A percentile compares a stretch with the other conserved stretches of the same genome.
phyloP scores from a whole-genome alignment of 2,329 filamentous ascomycete genomes.

The Fusarium solani-melongenae region DNA sequence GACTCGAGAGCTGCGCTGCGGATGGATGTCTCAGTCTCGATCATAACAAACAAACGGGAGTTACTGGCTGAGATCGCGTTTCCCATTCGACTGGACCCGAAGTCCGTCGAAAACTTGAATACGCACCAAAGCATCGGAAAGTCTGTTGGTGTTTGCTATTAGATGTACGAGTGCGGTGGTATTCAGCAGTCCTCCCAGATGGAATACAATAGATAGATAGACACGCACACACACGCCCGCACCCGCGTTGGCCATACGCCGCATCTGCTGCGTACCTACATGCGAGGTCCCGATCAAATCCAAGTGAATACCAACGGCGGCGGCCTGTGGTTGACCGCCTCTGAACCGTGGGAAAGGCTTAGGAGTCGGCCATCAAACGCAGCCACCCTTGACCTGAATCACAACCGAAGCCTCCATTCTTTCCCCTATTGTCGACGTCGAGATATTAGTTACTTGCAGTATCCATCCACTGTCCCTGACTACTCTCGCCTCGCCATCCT shows the following conservation, averaged over 20 bases:
- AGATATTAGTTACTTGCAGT: conserved; percentile 4
- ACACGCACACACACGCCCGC: conserved; percentile 11
- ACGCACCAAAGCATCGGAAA: not conserved
- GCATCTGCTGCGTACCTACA: conserved; percentile 22
- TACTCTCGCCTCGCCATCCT: not conserved
- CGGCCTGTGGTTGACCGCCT: conserved; percentile 33
- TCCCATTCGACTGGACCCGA: conserved; percentile 3
- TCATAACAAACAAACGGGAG: conserved; percentile 39
- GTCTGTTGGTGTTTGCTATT: conserved; percentile 8
- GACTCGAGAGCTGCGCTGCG: conserved; percentile 2
- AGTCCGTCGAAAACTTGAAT: conserved; percentile 20
- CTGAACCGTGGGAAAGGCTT: conserved; percentile 16
- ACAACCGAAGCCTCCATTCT: not conserved
- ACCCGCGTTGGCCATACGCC: conserved; percentile 32
- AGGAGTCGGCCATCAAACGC: conserved; percentile 3
- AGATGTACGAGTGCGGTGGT: conserved; percentile 11
- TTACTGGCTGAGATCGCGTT: conserved; percentile 34
- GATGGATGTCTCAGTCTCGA: conserved; percentile 39
- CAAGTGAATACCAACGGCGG: conserved; percentile 31
- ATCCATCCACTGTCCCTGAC: not conserved
- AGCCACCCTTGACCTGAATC: conserved; percentile 3
- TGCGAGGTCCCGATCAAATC: conserved; percentile 38
- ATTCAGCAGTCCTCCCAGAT: conserved; percentile 1
- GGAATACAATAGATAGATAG: not conserved
- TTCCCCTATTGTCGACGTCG: not conserved